Conservation (phyloP, 1,139 yeast genomes). For the Ogataea hybrid region DNA sequence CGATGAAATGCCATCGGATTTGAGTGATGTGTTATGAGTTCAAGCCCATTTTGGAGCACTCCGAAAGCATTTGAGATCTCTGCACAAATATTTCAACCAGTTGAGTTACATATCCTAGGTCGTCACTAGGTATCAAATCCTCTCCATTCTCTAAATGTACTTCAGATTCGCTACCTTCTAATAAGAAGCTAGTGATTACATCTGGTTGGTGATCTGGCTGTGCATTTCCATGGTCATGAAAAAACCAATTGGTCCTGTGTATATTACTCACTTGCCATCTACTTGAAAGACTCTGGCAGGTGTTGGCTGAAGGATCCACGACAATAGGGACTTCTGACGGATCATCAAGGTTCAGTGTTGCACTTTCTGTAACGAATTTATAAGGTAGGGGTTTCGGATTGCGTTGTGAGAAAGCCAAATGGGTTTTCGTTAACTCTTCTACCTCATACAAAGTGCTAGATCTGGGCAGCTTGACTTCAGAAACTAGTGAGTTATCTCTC, state of each 20-base stretch:
- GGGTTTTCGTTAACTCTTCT: neutral
- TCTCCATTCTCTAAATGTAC: slow-evolving; percentile 21
- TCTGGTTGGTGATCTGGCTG: neutral
- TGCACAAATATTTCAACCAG: slow-evolving; percentile 34
- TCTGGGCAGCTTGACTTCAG: neutral
- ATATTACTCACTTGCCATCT: slow-evolving; percentile 24
- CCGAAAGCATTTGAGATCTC: slow-evolving; percentile 12
- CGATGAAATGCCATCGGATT: slow-evolving; percentile 83
- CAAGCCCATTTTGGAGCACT: neutral
- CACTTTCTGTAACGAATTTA: no score
- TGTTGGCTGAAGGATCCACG: neutral
- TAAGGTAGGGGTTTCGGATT: no score
- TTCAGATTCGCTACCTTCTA: slow-evolving; percentile 25
- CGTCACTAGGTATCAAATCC: slow-evolving; percentile 29
- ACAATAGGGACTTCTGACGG: neutral
- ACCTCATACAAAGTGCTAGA: neutral
- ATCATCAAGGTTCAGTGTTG: no score
- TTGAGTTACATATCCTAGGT: slow-evolving; percentile 28
- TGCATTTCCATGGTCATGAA: slow-evolving; percentile 8
- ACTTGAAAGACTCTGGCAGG: slow-evolving; percentile 13
- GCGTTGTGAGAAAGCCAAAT: no score
- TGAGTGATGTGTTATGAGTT: slow-evolving; percentile 44
- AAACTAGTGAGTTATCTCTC: neutral
- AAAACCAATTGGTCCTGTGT: slow-evolving; percentile 21
- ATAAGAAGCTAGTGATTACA: slow-evolving; percentile 11